phyloP scores from a whole-genome alignment of 192 early-diverging fungal genomes.

The Coemansia sp. region DNA sequence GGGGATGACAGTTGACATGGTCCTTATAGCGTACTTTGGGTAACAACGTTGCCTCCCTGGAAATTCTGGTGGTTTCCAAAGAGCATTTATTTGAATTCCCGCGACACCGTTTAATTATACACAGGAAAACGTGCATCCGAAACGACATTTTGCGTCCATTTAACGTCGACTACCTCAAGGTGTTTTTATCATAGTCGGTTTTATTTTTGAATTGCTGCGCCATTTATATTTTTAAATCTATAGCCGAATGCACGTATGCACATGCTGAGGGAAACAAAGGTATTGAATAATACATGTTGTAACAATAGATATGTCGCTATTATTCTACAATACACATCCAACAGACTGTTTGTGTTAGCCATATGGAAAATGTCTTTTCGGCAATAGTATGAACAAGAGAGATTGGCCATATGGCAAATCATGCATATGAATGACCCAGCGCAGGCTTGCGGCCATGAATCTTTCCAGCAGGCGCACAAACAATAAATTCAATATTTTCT shows the following conservation, averaged over 20 bases:
- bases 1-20: not conserved
- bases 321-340: not conserved
- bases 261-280: not conserved
- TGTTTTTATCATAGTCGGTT: not conserved
- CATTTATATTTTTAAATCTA: not conserved
- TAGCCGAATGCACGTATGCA: not conserved
- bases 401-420: not conserved
- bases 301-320: not conserved
- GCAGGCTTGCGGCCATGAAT: not conserved
- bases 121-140: not conserved
- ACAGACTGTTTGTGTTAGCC: not conserved
- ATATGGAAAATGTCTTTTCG: not conserved
- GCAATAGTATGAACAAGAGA: not conserved
- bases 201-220: not conserved
- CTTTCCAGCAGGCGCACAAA: not conserved
- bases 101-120: no score
- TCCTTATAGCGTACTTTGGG: no score
- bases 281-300: not conserved
- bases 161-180: not conserved
- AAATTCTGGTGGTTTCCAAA: not conserved
- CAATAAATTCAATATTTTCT: slow-evolving; percentile 1
- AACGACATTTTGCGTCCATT: not conserved
- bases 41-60: no score
- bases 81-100: not conserved
- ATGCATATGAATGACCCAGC: not conserved